Base-by-base conservation (phyloP, 805 yeast species). In the Pichia ethanolica region DNA sequence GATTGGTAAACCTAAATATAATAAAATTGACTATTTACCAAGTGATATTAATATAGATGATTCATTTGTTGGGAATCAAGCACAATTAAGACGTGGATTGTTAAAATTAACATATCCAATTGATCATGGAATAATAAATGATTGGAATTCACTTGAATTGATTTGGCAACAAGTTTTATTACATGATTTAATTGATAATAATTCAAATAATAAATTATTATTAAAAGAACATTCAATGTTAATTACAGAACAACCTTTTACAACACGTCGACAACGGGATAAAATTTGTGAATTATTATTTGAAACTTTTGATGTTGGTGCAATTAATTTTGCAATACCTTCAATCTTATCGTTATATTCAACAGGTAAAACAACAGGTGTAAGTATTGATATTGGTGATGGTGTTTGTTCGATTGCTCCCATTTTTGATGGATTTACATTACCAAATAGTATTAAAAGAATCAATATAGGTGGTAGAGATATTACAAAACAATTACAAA, bases 351-450 rank as follows among this genome's bases (percentile, higher is more conserved):
- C 96, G 4, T 69, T 90, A 38, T 90, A 91, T 67, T 89, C 97
- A 0, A 77, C 87, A 5, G 98, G 97, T 0, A 71, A 88, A 56
- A 90, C 97, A 7, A 89, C 96, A 0, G 98, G 97, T 1, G 77
- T 88, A 37, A 95, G 88, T 3, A 61, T 91, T 11, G 97, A 90
- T 61, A 78, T 84, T n/a, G 97, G 97, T 5, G 97, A 90, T 64
- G 97, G 97, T 5, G 95, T 89, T 28, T 78, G 86, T 38, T 90
- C 86, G 59, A 74, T 86, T 8, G 95, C 89, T 2, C 97, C 97
- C 0, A 88, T 91, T 0, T 91, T 80, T 65, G 89, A 89, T 52
- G 98, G 98, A 5, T 90, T 88, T 64, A 74, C 90, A 11, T 63
- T 90, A 13, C 82, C 90, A 0, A 73, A 82, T 2, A 81, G 90